A percentile compares a stretch with the other conserved stretches of the same genome.
Conservation (phyloP, 148 eudicot genomes). For the Silene latifolia region DNA sequence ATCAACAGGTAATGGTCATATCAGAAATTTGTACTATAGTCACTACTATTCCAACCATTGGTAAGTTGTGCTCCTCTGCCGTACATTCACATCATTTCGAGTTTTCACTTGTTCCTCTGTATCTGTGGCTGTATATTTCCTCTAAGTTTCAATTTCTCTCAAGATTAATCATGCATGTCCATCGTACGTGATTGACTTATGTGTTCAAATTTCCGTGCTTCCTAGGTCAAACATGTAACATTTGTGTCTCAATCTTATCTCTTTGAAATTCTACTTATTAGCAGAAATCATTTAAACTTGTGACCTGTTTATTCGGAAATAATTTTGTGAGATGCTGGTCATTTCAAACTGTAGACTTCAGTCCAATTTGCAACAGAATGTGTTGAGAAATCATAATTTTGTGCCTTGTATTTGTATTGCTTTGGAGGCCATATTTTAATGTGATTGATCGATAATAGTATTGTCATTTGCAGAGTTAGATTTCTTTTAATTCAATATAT, state of each 20-base stretch:
- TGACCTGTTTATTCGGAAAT: not conserved
- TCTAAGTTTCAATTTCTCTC: not conserved
- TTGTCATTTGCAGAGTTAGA: not conserved
- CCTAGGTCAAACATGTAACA: not conserved
- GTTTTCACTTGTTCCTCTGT: not conserved
- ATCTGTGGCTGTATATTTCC: not conserved
- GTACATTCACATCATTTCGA: not conserved
- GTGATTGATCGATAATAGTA: not conserved
- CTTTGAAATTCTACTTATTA: not conserved
- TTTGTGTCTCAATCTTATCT: not conserved
- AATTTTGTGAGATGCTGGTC: not conserved
- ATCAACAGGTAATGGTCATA: too few species aligned
- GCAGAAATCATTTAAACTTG: not conserved
- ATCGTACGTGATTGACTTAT: not conserved
- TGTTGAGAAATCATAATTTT: not conserved
- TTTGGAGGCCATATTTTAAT: not conserved
- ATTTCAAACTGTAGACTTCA: not conserved
- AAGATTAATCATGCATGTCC: not conserved
- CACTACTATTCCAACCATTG: constrained; percentile 72
- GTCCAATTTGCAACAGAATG: not conserved
- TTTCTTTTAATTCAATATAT: not conserved
- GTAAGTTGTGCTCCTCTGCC: constrained; percentile 30
- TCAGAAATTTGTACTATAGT: too few species aligned
- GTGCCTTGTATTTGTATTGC: not conserved
- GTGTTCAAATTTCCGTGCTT: not conserved